These are phyloP conservation scores for Ocimum tenuiflorum DNA, from an alignment of 257 asterid genomes.

Conservation along the genomic window DNA sequence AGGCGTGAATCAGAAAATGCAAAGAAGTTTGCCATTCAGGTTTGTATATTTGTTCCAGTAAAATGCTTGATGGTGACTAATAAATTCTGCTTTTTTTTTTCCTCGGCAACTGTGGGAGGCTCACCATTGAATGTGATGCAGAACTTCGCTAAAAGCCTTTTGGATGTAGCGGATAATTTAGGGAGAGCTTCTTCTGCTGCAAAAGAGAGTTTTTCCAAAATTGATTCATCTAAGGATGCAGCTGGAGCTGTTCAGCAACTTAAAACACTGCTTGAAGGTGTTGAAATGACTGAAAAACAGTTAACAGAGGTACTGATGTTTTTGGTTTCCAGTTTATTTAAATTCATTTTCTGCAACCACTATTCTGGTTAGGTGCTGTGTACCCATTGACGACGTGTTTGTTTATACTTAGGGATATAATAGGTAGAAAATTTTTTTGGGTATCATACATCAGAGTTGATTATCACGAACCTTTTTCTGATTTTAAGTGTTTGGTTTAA, in stretches of 20 bases:
- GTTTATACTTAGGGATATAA: neutral
- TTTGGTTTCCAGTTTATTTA: neutral
- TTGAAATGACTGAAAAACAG: conserved; percentile 97
- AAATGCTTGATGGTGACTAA: neutral
- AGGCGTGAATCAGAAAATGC: conserved; percentile 78
- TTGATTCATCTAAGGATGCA: conserved; percentile 55
- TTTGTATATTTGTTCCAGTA: conserved; percentile 13
- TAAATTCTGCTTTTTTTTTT: neutral
- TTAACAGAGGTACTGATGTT: conserved; percentile 61
- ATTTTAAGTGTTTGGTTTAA: neutral
- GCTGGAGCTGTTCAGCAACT: conserved; percentile 74
- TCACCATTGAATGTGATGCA: conserved; percentile 25
- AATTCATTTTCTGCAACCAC: neutral
- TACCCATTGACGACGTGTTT: neutral
- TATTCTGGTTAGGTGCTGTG: neutral
- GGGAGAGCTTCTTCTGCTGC: conserved; percentile 82
- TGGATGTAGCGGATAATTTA: conserved; percentile 82
- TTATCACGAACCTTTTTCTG: neutral
- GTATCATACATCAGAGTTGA: neutral
- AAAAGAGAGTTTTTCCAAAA: conserved; percentile 65
- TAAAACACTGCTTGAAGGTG: conserved; percentile 84
- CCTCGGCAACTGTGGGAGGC: neutral
- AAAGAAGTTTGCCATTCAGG: conserved; percentile 86
- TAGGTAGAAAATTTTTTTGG: neutral
- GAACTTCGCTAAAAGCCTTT: conserved; percentile 74